Percentiles rank a stretch among this genome's conserved stretches.
These are phyloP conservation scores for Oxytropis ochrocephala DNA, from an alignment of 306 rosid species.

Conservation along the genomic window DNA sequence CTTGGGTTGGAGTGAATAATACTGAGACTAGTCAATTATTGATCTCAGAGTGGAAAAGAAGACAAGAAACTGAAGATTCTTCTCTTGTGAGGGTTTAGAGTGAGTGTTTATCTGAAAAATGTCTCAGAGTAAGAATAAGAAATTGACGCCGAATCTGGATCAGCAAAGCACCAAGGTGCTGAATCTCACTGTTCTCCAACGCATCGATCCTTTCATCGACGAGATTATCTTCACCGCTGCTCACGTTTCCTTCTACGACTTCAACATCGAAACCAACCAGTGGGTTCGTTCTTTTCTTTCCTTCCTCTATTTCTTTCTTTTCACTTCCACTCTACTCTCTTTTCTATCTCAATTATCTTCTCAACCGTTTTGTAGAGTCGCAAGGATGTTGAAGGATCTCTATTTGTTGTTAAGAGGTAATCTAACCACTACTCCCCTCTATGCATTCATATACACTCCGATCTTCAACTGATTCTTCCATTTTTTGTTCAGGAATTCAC, in stretches of 20 bases:
- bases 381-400: slow-evolving; percentile 98
- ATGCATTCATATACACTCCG: not conserved
- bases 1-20: not conserved
- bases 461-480: not conserved
- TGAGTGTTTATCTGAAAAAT: not conserved
- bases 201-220: slow-evolving; percentile 81
- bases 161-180: slow-evolving; percentile 74
- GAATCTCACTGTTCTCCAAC: slow-evolving; percentile 85
- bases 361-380: slow-evolving; percentile 46
- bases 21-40: not conserved
- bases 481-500: slow-evolving; percentile 50
- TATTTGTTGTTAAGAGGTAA: slow-evolving; percentile 91
- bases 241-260: slow-evolving; percentile 81
- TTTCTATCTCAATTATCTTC: not conserved
- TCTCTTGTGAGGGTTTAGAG: slow-evolving; percentile 6
- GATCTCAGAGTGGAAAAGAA: not conserved
- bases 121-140: slow-evolving; percentile 47
- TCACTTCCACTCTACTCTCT: not conserved
- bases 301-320: not conserved
- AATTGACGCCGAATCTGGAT: slow-evolving; percentile 92
- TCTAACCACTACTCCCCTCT: not conserved
- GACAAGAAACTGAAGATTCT: not conserved
- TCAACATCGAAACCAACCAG: slow-evolving; percentile 73
- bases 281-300: slow-evolving; percentile 59
- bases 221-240: slow-evolving; percentile 94